Base-by-base conservation (phyloP, 2,329 filamentous ascomycete species). In the Beauveria rudraprayagi region DNA sequence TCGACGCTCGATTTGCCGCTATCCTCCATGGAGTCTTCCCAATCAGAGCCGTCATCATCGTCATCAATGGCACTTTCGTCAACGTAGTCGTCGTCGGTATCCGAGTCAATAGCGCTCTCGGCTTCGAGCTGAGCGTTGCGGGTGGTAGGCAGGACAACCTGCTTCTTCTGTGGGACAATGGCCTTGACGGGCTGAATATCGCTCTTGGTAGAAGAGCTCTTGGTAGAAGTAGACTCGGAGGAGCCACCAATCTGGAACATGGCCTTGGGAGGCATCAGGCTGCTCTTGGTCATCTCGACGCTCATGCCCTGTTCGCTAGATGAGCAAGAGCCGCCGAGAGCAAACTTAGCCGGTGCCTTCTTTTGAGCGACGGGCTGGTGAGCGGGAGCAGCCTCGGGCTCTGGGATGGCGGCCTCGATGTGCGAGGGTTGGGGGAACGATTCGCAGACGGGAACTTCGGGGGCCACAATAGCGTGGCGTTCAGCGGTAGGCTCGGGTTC, bases 11-110 rank as follows among this genome's bases (percentile, higher is more conserved):
- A 90, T 66, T 90, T 89, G 61, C 87, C 89, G 70, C 89, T 94
- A 67, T 95, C 90, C 64, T 90, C 89, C 24, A 90, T 84, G 0
- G 88, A 91, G 68, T 83, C 79, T 69, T 88, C 80, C 78, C 84
- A 83, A 60, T 84, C 84, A 54, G 75, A 84, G 62, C 72, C 80
- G 63, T 84, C 81, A n/a, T 86, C 84, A 59, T 89, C 86, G 56
- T 88, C 86, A 57, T 89, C 86, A 61, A 94, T 92, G 59, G 90
- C 91, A 70, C 90, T 93, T 77, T 94, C 90, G 44, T 91, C 90
- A 37, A 91, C 82, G 63, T 89, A 87, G 65, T 88, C 83, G 58
- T 83, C 84, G 56, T 88, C 87, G 1, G 80, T 82, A 57, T 88
- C 82, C 5, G 81, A 83, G 63, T 87, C 83, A 60, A 77, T 74